Base-by-base conservation (phyloP, 1,284 basidiomycete species). In the Peniophora sp. region DNA sequence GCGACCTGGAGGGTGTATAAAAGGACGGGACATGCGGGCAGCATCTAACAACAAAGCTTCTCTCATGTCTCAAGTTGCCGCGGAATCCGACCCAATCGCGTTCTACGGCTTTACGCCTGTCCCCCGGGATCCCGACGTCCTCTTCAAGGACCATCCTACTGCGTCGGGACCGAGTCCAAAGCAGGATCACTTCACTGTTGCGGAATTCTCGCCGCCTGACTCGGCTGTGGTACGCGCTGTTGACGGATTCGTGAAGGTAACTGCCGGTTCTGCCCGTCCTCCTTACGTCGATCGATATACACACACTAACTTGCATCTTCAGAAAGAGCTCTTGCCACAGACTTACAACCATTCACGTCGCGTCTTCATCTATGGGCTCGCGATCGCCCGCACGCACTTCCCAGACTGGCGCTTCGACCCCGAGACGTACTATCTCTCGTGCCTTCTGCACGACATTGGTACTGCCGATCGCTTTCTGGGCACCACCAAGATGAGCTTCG, bases 381-480 rank as follows among this genome's bases (percentile, higher is more conserved):
- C 75, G 16, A 65, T 77, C 22, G 68, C 67, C 20, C 68, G 67
- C 55, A 72, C 70, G n/a, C 74, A 75, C 59, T 78, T 77, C 59
- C 74, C 74, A 3, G 55, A 63, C 12, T 77, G 75, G 70, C 59
- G 65, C 32, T 75, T 71, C 59, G 69, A 73, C 57, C 57, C 62
- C 49, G 72, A 78, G 66, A 78, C 78, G 16, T 79, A 77, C 62
- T 78, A 74, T 56, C 65, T 78, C 43, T 65, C 75, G 24, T 76
- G 74, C 53, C 66, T 80, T 22, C 61, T 80, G 50, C 78, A 80
- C 56, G 79, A 81, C 59, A 78, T 80, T 52, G 77, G 79, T 38
- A 74, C 74, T 2, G 74, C 77, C 8, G 70, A 77, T 47, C 64
- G 65, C 43, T 75, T 74, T 61, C 67, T 78, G 45, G 60, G 72